Percentiles rank a stretch among this genome's conserved stretches.
Evolutionary conservation across 306 rosid genomes (phyloP).

Genomic region (Elaeagnus macrophylla): DNA sequence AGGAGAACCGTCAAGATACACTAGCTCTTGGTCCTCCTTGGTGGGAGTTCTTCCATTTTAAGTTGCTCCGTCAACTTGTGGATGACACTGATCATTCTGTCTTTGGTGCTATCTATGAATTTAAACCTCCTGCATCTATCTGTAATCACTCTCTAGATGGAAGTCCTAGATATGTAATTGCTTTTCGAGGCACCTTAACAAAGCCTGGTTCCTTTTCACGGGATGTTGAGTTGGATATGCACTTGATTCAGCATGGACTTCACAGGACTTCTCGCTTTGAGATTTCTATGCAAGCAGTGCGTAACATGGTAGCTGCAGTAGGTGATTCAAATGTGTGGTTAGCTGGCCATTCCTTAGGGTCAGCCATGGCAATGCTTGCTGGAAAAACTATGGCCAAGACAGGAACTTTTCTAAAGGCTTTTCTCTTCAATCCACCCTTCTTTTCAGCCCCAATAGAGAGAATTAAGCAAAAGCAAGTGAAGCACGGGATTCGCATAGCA

Average conservation of each 20-base stretch:
- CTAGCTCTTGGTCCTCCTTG: conserved; percentile 75
- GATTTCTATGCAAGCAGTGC: conserved; percentile 61
- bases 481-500: conserved; percentile 64
- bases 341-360: conserved; percentile 89
- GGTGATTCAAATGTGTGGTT: conserved; percentile 77
- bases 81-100: conserved; percentile 77
- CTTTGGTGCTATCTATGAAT: conserved; percentile 79
- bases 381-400: conserved; percentile 77
- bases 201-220: conserved; percentile 48
- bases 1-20: conserved; percentile 49
- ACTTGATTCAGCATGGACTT: conserved; percentile 51
- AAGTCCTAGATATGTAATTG: conserved; percentile 63
- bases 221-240: conserved; percentile 62
- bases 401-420: conserved; percentile 49
- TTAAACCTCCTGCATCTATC: conserved; percentile 45
- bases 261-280: conserved; percentile 72
- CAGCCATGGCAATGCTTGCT: conserved; percentile 76
- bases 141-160: conserved; percentile 34
- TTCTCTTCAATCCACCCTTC: conserved; percentile 85
- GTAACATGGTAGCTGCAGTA: conserved; percentile 53
- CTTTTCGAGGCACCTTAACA: conserved; percentile 74
- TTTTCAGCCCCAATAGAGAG: conserved; percentile 80
- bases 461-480: conserved; percentile 49
- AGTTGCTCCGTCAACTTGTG: conserved; percentile 45
- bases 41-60: conserved; percentile 82